These are phyloP conservation scores for Lizonia empirigonia DNA, from an alignment of 2,329 filamentous ascomycete species.

Conservation along the genomic window DNA sequence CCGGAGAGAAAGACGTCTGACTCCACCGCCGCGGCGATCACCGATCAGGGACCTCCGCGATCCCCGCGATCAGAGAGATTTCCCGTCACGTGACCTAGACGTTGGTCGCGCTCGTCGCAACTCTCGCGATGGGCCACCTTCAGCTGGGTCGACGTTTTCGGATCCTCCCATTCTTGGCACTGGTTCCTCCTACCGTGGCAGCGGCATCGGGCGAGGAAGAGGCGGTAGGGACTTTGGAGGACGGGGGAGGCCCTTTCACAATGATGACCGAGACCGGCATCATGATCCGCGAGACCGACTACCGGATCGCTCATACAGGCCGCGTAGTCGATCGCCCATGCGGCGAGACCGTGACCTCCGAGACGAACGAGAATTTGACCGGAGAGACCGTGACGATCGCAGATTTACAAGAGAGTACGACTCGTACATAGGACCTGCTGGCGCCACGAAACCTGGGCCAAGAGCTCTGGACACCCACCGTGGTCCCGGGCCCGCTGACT, in stretches of 20 bases:
- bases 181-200: slow-evolving; percentile 59
- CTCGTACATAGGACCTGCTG: slow-evolving; percentile 46
- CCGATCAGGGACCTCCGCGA: slow-evolving; percentile 65
- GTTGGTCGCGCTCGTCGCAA: slow-evolving; percentile 69
- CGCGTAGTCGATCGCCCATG: slow-evolving; percentile 66
- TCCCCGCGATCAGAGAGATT: slow-evolving; percentile 66
- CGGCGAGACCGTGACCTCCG: slow-evolving; percentile 57
- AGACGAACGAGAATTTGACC: slow-evolving; percentile 49
- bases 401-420: slow-evolving; percentile 55
- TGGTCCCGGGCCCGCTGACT: slow-evolving; percentile 33
- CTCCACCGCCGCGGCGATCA: slow-evolving; percentile 64
- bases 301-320: slow-evolving; percentile 58
- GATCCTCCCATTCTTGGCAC: slow-evolving; percentile 65
- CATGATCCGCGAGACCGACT: slow-evolving; percentile 51
- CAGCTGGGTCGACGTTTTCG: slow-evolving; percentile 72
- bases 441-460: slow-evolving; percentile 36
- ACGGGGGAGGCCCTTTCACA: slow-evolving; percentile 54
- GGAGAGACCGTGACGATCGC: slow-evolving; percentile 50
- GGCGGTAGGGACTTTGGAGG: slow-evolving; percentile 53
- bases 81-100: slow-evolving; percentile 66
- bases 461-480: slow-evolving; percentile 42
- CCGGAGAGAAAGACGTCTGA: slow-evolving; percentile 65
- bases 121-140: slow-evolving; percentile 74
- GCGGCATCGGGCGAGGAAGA: slow-evolving; percentile 58
- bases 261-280: slow-evolving; percentile 56